Evolutionary conservation across 495 filamentous ascomycete genomes (phyloP), one percentile per base, ranked within the genome.

Genomic region (Penicillium lividum): DNA sequence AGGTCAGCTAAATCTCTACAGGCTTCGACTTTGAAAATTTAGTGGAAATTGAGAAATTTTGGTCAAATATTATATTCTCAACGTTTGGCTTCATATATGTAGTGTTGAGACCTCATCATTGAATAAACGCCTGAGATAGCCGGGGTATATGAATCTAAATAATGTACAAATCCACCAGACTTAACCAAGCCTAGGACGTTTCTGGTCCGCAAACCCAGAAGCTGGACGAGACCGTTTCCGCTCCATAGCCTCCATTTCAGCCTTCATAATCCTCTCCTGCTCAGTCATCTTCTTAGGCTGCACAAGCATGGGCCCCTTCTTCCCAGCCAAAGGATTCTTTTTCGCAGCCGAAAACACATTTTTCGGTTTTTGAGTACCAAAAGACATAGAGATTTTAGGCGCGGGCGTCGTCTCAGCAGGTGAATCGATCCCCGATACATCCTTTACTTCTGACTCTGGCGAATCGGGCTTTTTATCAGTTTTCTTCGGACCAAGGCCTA

Each of bases 221-320:
- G 63, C 62, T 10, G 68, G 71, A 45, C 68, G 66, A 40, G 69
- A 63, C 9, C 86, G 80, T 69, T 93, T 93, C 36, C 82, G 77
- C 63, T 93, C 87, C 66, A 89, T 80, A 63, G 73, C 70, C 64
- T 93, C 76, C 74, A 80, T 78, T 60, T 93, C 91, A 59, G 90
- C 87, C 69, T 87, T 89, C 91, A 96, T 96, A 57, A 94, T 94
- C 56, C 91, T 79, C 60, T 95, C 91, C n/a, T 88, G 89, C 70
- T 94, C 89, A 59, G 87, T 90, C 82, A 94, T 91, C 34, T 83
- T 83, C 77, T 89, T 91, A 59, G 89, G 90, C 3, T 83, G 82
- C 44, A 78, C 80, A 51, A 85, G 78, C 13, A 81, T 76, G 30
- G 77, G 69, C 0, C 80, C 73, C 68, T 89, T 89, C 75, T 89